Evolutionary conservation across 164 flowering plant genomes (phyloP).

Genomic region (Magnolia kwangsiensis): DNA sequence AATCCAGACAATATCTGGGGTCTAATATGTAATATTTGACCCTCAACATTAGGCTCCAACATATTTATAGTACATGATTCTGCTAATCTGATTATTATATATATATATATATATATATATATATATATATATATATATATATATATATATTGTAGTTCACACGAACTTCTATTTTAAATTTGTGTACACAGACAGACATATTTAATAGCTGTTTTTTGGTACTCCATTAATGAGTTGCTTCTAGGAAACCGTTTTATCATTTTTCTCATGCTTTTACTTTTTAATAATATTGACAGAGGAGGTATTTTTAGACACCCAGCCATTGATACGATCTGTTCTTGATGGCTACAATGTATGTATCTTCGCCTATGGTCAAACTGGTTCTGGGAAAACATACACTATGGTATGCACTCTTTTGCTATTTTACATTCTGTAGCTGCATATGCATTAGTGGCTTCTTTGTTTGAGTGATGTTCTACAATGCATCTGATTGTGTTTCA

Average conservation of each 20-base stretch:
- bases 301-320: slow-evolving; percentile 84
- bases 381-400: slow-evolving; percentile 93
- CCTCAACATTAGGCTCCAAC: too few relatives aligned
- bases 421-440: not conserved
- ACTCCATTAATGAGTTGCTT: not conserved
- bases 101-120: too few relatives aligned
- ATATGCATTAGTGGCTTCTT: not conserved
- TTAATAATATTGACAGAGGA: slow-evolving; percentile 52
- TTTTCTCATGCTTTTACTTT: slow-evolving; percentile 7
- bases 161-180: not conserved
- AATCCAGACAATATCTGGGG: too few relatives aligned
- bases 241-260: not conserved
- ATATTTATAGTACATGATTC: not conserved
- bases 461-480: not conserved
- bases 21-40: too few relatives aligned
- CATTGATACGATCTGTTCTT: slow-evolving; percentile 81
- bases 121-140: too few relatives aligned
- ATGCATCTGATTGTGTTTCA: not conserved
- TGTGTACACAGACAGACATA: not conserved
- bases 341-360: slow-evolving; percentile 97
- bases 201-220: too few relatives aligned
- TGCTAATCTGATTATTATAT: not conserved
- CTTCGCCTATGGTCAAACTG: slow-evolving; percentile 98
- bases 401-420: slow-evolving; percentile 47
- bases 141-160: not conserved